Evolutionary conservation across 2,329 filamentous ascomycete genomes (phyloP).

Genomic region (Cercospora sp.): DNA sequence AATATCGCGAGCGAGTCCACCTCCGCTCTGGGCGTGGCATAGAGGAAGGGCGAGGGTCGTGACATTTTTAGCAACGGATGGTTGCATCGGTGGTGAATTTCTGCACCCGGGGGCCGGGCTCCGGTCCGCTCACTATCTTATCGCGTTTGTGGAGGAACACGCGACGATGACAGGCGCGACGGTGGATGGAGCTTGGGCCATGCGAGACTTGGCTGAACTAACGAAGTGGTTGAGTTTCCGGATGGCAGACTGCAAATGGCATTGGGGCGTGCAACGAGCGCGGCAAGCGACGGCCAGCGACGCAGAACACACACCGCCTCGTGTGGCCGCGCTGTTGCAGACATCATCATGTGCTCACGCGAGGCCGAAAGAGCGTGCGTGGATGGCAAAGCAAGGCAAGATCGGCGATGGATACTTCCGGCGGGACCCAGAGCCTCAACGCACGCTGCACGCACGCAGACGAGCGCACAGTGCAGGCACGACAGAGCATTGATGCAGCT

Average conservation of each 20-base stretch:
- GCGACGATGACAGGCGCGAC: not conserved
- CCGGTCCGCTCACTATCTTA: conserved; percentile 5
- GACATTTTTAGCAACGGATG: conserved; percentile 12
- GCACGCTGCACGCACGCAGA: not conserved
- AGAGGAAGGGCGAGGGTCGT: conserved; percentile 71
- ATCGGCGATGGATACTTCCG: conserved; percentile 15
- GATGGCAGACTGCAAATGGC: not conserved
- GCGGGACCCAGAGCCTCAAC: conserved; percentile 11
- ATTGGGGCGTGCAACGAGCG: not conserved
- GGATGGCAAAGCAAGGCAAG: conserved; percentile 3
- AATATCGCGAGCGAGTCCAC: conserved; percentile 74
- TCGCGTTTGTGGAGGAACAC: conserved; percentile 6
- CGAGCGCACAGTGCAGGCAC: not conserved
- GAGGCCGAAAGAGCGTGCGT: conserved; percentile 3
- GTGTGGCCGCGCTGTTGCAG: not conserved
- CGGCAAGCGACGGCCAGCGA: not conserved
- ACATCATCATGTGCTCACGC: conserved; percentile 14
- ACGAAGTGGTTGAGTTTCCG: conserved; percentile 4
- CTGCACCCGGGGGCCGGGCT: not conserved
- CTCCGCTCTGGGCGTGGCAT: conserved; percentile 63
- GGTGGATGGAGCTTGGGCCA: not conserved
- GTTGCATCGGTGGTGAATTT: conserved; percentile 4
- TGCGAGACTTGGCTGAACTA: not conserved
- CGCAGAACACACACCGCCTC: conserved; percentile 5
- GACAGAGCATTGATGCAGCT: not conserved